Evolutionary conservation across 768 basidiomycete genomes (phyloP).

Genomic region (Lentinula edodes): DNA sequence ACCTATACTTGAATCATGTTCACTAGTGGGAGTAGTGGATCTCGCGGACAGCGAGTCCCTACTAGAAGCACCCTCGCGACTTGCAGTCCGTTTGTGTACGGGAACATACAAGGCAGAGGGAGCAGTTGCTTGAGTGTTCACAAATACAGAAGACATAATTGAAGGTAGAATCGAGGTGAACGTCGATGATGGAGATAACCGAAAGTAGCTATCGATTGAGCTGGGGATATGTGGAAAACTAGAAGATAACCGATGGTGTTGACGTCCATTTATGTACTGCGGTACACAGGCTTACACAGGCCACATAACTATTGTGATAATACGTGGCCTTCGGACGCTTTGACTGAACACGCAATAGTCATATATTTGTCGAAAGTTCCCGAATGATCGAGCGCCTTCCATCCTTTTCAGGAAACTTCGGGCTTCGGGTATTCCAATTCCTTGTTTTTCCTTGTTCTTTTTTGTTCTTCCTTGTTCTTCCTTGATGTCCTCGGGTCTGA

Average conservation of each 20-base stretch:
- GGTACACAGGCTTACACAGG: background rate
- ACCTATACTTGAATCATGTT: background rate
- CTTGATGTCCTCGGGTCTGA: no score
- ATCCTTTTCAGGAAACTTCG: background rate
- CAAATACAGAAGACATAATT: background rate
- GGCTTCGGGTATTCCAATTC: background rate
- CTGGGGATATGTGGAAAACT: background rate
- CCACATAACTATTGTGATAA: background rate
- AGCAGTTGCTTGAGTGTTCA: background rate
- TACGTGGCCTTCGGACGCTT: background rate
- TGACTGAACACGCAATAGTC: background rate
- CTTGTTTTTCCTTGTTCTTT: background rate
- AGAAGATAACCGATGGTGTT: no score
- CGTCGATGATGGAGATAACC: background rate
- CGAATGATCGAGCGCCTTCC: background rate
- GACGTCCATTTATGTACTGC: background rate
- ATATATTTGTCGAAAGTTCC: background rate
- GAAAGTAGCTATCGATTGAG: no score
- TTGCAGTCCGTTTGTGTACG: constrained; percentile 3
- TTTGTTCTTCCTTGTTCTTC: background rate
- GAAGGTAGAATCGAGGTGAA: background rate
- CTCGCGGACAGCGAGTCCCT: background rate
- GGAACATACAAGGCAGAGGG: constrained; percentile 3
- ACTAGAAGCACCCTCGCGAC: background rate
- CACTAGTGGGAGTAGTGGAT: constrained; percentile 1